phyloP scores from a whole-genome alignment of 139 green algal species.

The Micractinium conductrix region DNA sequence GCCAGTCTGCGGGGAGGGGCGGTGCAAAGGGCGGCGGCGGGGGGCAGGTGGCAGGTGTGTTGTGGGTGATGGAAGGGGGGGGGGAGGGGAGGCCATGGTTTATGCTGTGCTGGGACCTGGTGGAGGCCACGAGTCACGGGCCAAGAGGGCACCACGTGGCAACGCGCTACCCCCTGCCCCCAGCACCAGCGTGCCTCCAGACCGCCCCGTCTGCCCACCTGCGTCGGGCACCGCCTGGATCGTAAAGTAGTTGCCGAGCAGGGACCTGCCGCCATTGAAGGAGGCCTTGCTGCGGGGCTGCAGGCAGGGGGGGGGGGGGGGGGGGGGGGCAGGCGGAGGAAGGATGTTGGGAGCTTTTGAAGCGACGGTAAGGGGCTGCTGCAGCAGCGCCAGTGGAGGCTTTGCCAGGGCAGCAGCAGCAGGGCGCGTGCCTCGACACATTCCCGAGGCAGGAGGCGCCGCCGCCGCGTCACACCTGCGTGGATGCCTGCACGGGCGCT shows the following conservation, averaged over 20 bases:
- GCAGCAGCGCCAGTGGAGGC: too few species aligned
- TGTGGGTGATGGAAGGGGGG: too few species aligned
- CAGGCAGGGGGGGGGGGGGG: not conserved
- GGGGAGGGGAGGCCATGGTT: too few species aligned
- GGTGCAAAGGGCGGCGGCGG: too few species aligned
- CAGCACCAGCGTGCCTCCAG: too few species aligned
- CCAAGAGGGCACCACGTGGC: too few species aligned
- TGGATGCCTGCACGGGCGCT: not conserved
- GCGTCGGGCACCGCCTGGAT: not conserved
- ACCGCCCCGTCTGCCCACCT: not conserved
- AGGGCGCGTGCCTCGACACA: not conserved
- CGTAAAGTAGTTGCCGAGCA: slow-evolving; percentile 26
- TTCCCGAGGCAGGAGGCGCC: not conserved
- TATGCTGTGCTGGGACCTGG: too few species aligned
- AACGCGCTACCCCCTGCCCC: too few species aligned
- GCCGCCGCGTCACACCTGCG: not conserved
- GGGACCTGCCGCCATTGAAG: slow-evolving; percentile 25
- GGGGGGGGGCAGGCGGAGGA: not conserved
- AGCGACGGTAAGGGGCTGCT: not conserved
- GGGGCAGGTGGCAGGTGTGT: too few species aligned
- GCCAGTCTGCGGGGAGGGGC: slow-evolving; percentile 27
- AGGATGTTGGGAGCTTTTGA: not conserved
- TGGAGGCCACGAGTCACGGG: not conserved
- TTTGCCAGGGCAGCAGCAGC: not conserved
- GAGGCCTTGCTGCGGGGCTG: slow-evolving; percentile 10